phyloP scores from a whole-genome alignment of 1,139 yeast genomes.

The Debaryomycetaceae sp. region DNA sequence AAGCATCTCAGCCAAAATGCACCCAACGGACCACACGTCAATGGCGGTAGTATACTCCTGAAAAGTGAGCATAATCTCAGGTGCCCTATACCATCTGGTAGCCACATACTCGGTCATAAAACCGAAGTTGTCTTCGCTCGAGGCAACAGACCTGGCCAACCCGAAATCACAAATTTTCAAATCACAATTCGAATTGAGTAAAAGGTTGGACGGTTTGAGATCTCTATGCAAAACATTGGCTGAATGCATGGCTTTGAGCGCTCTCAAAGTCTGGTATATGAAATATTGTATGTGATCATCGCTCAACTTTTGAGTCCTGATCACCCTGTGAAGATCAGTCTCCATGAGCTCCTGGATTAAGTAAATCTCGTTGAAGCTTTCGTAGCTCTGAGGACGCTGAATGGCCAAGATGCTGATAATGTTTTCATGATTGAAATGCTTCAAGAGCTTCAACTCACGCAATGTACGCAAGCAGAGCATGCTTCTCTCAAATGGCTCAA shows the following conservation, averaged over 20 bases:
- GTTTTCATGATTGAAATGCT: slow-evolving; percentile 89
- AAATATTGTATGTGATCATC: slow-evolving; percentile 95
- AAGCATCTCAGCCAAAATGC: slow-evolving; percentile 91
- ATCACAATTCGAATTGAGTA: slow-evolving; percentile 90
- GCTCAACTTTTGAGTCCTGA: slow-evolving; percentile 75
- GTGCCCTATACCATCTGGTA: slow-evolving; percentile 96
- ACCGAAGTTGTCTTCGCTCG: slow-evolving; percentile 46
- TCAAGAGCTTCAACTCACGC: slow-evolving; percentile 81
- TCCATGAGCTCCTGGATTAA: slow-evolving; percentile 95
- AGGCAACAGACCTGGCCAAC: slow-evolving; percentile 58
- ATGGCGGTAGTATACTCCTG: slow-evolving; percentile 93
- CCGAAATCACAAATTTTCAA: slow-evolving; percentile 95
- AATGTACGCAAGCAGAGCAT: slow-evolving; percentile 89
- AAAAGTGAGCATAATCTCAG: slow-evolving; percentile 93
- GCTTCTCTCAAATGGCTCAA: slow-evolving; percentile 88
- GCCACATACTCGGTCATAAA: slow-evolving; percentile 96
- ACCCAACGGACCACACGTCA: slow-evolving; percentile 96
- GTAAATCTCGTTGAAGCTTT: slow-evolving; percentile 80
- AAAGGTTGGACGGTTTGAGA: slow-evolving; percentile 82
- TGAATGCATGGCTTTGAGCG: slow-evolving; percentile 84
- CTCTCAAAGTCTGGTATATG: slow-evolving; percentile 85
- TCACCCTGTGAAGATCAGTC: slow-evolving; percentile 88
- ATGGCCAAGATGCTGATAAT: slow-evolving; percentile 87
- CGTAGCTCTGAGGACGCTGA: slow-evolving; percentile 78
- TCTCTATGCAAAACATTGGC: slow-evolving; percentile 93